Evolutionary conservation across 2,329 filamentous ascomycete genomes (phyloP).

Genomic region (Clarireedia homoeocarpa): DNA sequence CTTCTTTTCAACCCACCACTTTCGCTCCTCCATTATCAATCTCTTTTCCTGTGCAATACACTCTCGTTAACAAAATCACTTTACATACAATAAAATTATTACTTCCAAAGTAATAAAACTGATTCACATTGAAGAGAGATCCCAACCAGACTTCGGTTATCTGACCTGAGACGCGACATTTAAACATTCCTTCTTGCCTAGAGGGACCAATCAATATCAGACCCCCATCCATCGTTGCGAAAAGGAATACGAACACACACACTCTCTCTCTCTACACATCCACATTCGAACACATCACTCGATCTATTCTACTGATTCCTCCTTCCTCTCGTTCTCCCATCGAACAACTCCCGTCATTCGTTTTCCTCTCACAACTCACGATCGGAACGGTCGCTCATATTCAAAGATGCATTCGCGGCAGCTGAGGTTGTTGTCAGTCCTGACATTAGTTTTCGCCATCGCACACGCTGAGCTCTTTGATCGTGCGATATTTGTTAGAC

Average conservation of each 20-base stretch:
- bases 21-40: not conserved
- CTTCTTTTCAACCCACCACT: not conserved
- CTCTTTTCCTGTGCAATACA: not conserved
- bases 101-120: too few relatives aligned
- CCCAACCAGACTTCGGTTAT: too few relatives aligned
- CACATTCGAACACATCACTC: not conserved
- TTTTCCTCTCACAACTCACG: not conserved
- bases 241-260: too few relatives aligned
- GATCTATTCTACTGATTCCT: not conserved
- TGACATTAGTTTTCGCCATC: conserved; percentile 17
- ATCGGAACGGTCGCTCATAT: not conserved
- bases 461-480: conserved; percentile 21
- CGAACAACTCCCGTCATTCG: not conserved
- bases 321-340: not conserved
- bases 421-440: conserved; percentile 1
- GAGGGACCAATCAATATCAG: too few relatives aligned
- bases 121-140: too few relatives aligned
- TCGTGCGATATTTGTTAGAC: conserved; percentile 11
- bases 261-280: not conserved
- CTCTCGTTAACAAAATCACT: not conserved
- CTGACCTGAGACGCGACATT: too few relatives aligned
- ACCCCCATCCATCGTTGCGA: too few relatives aligned
- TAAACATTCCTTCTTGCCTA: too few relatives aligned
- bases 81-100: too few relatives aligned
- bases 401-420: conserved; percentile 3